Base-by-base conservation (phyloP, 768 basidiomycete genomes). In the Tubosaeta sp. region DNA sequence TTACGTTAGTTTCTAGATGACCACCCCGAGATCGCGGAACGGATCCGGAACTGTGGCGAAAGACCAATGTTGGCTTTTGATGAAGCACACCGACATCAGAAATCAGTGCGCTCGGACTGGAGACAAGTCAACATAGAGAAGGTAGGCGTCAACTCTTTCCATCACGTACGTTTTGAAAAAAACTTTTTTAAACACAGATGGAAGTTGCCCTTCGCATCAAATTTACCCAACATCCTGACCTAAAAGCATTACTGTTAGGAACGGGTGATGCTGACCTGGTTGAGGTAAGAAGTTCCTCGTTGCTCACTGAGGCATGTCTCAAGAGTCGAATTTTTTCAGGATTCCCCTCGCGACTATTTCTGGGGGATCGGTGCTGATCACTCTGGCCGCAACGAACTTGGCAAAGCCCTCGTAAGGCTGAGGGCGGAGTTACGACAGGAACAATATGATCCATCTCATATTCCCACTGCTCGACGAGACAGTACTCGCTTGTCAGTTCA, bases 311-410 rank as follows among this genome's bases (percentile, higher is more conserved):
- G n/a, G n/a, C n/a, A n/a, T n/a, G 46, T 21, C 38, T 14, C 43
- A 48, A 30, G 13, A 45, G 29, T 49, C 27, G 46, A 18, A 47
- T 6, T 16, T 4, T 21, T 10, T 27, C 55, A 86, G 84, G 78
- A 85, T 60, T 87, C 84, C n/a, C 82, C 83, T 52, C 83, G 81
- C 55, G 87, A 89, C 64, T 73, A 84, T 35, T 87, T 87, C 67
- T 89, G 87, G 86, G 87, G 87, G n/a, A 67, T 81, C 53, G 87
- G 87, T 6, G 72, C 77, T 34, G 83, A 89, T 63, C 70, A 76
- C 24, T 69, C 74, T 59, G 87, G 87, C 19, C 78, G 81, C 35
- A 89, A 89, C 55, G 84, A 89, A 64, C 78, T 89, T 29, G 87
- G 87, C 36, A 86, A 83, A 62, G 80, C 83, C 11, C 74, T 88